Conservation (phyloP, 1,284 basidiomycete species). For the Quambalaria eucalypti region DNA sequence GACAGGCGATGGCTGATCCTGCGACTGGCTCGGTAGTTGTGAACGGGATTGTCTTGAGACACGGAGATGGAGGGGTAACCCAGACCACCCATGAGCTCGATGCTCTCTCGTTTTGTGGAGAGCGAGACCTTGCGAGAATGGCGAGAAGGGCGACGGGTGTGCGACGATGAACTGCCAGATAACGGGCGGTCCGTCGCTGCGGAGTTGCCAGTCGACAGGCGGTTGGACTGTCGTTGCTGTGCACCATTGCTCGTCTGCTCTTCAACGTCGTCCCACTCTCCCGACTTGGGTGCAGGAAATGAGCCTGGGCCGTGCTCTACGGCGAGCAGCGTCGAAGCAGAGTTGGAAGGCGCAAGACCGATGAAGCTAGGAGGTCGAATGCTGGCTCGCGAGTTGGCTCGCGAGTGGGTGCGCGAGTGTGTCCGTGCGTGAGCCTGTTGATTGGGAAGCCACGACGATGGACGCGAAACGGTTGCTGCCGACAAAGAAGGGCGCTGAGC, state of each 20-base stretch:
- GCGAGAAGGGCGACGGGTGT: constrained; percentile 22
- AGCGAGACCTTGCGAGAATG: constrained; percentile 31
- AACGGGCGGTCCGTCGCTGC: neutral
- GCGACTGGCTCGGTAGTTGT: constrained; percentile 3
- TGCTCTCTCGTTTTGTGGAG: constrained; percentile 33
- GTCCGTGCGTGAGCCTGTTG: no score
- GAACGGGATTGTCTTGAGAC: constrained; percentile 7
- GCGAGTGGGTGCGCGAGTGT: constrained; percentile 1
- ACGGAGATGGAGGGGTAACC: constrained; percentile 12
- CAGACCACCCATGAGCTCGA: constrained; percentile 41
- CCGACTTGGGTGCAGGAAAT: neutral
- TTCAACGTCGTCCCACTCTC: neutral
- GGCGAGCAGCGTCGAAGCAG: neutral
- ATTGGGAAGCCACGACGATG: no score
- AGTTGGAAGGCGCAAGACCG: neutral
- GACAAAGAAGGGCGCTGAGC: neutral
- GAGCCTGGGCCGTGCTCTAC: neutral
- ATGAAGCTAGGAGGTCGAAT: constrained; percentile 2
- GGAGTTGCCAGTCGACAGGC: neutral
- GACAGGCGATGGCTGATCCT: constrained; percentile 25
- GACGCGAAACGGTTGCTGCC: neutral
- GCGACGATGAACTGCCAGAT: constrained; percentile 1
- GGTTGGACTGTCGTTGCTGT: neutral
- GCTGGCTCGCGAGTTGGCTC: constrained; percentile 1
- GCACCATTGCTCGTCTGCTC: neutral